Evolutionary conservation across 208 protist species (phyloP).

Genomic region (Trypanosoma avium): DNA sequence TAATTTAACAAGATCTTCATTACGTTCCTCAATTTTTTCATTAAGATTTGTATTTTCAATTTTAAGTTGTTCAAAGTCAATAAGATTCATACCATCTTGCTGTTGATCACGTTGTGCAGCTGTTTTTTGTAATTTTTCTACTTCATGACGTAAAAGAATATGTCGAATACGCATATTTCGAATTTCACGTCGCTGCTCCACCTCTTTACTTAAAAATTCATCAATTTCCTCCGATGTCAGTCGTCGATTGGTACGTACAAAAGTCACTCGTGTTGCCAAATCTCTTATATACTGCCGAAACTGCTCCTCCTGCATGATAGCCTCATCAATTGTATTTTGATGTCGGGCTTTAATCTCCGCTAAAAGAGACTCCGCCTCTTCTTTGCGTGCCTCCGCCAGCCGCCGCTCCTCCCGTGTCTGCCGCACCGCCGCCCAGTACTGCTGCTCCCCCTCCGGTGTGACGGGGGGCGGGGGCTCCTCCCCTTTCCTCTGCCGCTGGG

Average conservation of each 20-base stretch:
- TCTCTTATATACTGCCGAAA: constrained; percentile 77
- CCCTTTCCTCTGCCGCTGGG: constrained; percentile 75
- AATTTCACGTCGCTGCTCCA: constrained; percentile 71
- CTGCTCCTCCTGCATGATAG: constrained; percentile 57
- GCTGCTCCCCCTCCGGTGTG: constrained; percentile 66
- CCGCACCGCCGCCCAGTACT: constrained; percentile 75
- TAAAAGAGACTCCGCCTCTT: constrained; percentile 45
- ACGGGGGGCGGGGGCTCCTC: constrained; percentile 48
- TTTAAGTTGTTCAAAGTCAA: constrained; percentile 99
- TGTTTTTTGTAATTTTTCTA: constrained; percentile 61
- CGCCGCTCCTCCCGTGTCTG: constrained; percentile 64
- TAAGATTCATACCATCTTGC: constrained; percentile 94
- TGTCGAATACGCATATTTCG: constrained; percentile 86
- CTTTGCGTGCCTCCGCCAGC: constrained; percentile 30
- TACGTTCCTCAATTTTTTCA: constrained; percentile 98
- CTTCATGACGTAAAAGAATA: constrained; percentile 86
- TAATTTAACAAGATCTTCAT: constrained; percentile 97
- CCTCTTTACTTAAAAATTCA: constrained; percentile 76
- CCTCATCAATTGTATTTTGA: constrained; percentile 66
- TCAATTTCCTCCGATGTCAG: constrained; percentile 71
- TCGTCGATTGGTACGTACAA: constrained; percentile 70
- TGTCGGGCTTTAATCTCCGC: constrained; percentile 45
- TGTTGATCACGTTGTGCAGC: constrained; percentile 57
- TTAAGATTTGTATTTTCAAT: constrained; percentile 99
- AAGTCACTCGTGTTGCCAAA: constrained; percentile 46